Percentiles rank a stretch among this genome's conserved stretches.
These are phyloP conservation scores for Melanomma pulvis-pyrius DNA, from an alignment of 495 filamentous ascomycete genomes.

Conservation along the genomic window DNA sequence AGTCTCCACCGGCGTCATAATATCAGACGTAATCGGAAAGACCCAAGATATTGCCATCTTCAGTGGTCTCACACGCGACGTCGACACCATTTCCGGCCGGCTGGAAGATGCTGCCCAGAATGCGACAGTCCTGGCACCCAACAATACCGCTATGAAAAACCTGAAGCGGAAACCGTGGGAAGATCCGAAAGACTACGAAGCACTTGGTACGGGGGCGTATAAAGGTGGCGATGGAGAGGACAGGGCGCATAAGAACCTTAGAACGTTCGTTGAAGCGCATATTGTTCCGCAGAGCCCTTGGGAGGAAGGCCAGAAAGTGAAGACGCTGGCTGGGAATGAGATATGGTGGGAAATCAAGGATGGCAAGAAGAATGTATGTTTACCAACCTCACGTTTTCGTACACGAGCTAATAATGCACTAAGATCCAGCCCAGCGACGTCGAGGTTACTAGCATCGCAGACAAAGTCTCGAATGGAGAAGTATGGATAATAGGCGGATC, in stretches of 20 bases:
- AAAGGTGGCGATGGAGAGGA: constrained; percentile 77
- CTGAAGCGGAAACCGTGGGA: constrained; percentile 95
- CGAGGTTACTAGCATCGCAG: constrained; percentile 69
- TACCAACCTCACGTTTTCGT: not conserved
- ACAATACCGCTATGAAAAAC: constrained; percentile 76
- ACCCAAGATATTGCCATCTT: constrained; percentile 86
- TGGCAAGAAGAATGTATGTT: constrained; percentile 69
- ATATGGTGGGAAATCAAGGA: constrained; percentile 81
- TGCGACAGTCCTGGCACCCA: constrained; percentile 86
- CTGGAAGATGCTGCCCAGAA: constrained; percentile 71
- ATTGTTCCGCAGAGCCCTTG: constrained; percentile 78
- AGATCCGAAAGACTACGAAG: constrained; percentile 75
- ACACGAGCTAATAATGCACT: not conserved
- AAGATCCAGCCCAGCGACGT: constrained; percentile 81
- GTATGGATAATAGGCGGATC: constrained; percentile 55
- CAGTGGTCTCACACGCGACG: constrained; percentile 79
- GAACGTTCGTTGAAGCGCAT: constrained; percentile 85
- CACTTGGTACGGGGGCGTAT: constrained; percentile 76
- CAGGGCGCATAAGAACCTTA: constrained; percentile 75
- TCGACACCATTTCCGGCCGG: constrained; percentile 69
- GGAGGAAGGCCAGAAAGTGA: constrained; percentile 71
- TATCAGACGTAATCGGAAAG: constrained; percentile 85
- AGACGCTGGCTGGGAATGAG: constrained; percentile 69
- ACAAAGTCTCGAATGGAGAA: constrained; percentile 81
- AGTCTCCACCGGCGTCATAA: constrained; percentile 52